Base-by-base conservation (phyloP, 768 basidiomycete genomes). In the Tricholoma terreum region DNA sequence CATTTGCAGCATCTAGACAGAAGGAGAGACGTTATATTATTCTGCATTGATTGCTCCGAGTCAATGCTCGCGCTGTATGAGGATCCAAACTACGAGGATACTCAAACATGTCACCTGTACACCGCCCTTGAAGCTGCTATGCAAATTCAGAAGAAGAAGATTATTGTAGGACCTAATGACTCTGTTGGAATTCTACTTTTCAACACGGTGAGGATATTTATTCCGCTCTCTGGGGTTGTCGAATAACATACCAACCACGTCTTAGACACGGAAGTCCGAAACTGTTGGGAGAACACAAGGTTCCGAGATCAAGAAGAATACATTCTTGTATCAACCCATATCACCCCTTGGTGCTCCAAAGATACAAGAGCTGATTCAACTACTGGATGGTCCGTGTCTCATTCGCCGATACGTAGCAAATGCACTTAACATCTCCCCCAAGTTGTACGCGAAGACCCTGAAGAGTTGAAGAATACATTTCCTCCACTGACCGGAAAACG, bases 21-120 rank as follows among this genome's bases (percentile, higher is more conserved):
- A 52, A 86, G 87, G 61, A 83, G 83, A 58, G 94, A 98, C 64
- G 90, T 94, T 31, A 88, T 96, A 46, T 73, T 98, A n/a, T 97
- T 98, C 75, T 91, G 90, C 69, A 92, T 99, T 57, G 95, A 99
- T 71, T 93, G 92, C 60, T 96, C 95, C 0, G 77, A 83, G 54
- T 91, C 92, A 10, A 98, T 98, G 96, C 86, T 90, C 22, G 77
- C 76, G 35, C 81, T 87, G 42, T 78, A 77, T 50, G 86, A 89
- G 22, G 84, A 87, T 63, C 82, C 83, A 10, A 74, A 76, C 54
- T 81, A 86, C 57, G 83, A 91, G 72, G 81, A 85, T 51, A 75
- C 77, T 36, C 78, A 87, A 66, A 90, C 84, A 1, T 92, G 85
- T 56, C 88, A 94, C 65, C 69, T 98, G 3, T 86, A 87, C 63